Conservation (phyloP, 139 green algal genomes). For the Chlorella sorokiniana region DNA sequence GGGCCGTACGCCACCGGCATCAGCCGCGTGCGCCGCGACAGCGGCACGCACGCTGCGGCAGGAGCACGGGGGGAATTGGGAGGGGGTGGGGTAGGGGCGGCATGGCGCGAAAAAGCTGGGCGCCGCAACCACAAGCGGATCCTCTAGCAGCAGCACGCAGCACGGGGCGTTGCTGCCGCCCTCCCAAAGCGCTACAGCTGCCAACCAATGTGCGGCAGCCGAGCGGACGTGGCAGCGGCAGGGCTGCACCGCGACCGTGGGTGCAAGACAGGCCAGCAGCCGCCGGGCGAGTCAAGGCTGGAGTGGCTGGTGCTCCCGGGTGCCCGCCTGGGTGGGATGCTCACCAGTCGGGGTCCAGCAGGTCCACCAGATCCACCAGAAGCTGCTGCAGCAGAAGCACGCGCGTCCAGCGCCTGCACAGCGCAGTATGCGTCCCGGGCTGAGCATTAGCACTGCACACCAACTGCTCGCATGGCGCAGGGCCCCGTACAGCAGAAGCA, state of each 20-base stretch:
- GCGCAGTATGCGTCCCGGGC: neutral
- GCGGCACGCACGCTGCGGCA: conserved; percentile 49
- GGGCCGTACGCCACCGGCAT: conserved; percentile 53
- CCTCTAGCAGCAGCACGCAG: too few relatives aligned
- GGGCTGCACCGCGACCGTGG: too few relatives aligned
- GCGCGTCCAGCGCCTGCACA: conserved; percentile 56
- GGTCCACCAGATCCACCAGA: conserved; percentile 71
- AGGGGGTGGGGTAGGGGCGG: neutral
- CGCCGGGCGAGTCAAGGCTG: too few relatives aligned
- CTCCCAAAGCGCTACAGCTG: too few relatives aligned
- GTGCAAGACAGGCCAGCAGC: too few relatives aligned
- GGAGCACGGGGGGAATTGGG: too few relatives aligned
- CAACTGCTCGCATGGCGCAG: neutral
- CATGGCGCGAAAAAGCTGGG: too few relatives aligned
- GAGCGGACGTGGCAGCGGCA: too few relatives aligned
- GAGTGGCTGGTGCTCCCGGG: neutral
- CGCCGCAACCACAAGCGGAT: too few relatives aligned
- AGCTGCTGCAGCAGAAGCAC: conserved; percentile 74
- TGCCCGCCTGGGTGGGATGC: neutral
- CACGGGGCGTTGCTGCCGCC: too few relatives aligned
- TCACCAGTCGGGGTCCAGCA: conserved; percentile 66
- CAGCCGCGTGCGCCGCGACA: conserved; percentile 53
- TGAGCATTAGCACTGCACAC: neutral
- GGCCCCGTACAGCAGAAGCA: too few relatives aligned
- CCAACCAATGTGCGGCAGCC: too few relatives aligned